Base-by-base conservation (phyloP, 331 rosid species). In the Rosa hybrid region DNA sequence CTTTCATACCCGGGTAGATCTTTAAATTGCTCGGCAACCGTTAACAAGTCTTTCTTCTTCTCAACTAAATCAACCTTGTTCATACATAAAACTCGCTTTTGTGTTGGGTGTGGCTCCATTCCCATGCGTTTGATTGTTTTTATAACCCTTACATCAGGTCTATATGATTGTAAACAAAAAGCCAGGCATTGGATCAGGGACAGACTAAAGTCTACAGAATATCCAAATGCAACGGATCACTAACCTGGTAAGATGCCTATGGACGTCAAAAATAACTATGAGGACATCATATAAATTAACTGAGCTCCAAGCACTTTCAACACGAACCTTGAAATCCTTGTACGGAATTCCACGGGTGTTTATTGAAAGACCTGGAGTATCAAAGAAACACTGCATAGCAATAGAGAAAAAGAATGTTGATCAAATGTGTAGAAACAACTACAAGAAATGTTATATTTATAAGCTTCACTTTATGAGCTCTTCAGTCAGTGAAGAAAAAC, bases 301-400 rank as follows among this genome's bases (percentile, higher is more conserved):
- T 57, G 99, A 91, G 85, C 90, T 91, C 99, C 99, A 96, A 67
- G 93, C 97, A 90, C 98, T 96, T 86, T 96, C 93, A 64, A 93
- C 93, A 30, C 96, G 99, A 71, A 51, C 92, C 88, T 90, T 95
- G 87, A 90, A 85, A 89, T 95, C 99, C 85, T 86, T 90, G 84
- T 89, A 80, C 73, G 91, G 97, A 83, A 78, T 72, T 84, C 99
- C 98, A 60, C 81, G 80, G 25, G 77, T 79, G 72, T 87, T 91
- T 73, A 95, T 82, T 76, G 81, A 84, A 59, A 96, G 89, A 81
- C 99, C 99, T 49, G 98, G 99, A 8, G 99, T 96, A 82, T 96
- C 97, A 76, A 96, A 96, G 87, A 93, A 89, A 79, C 98, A 96
- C 99, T 93, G 97, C 89, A 86, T 71, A 78, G 49, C 81, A 75